Conservation (phyloP, 2,329 filamentous ascomycete species). For the Cryphonectria nitschkei region DNA sequence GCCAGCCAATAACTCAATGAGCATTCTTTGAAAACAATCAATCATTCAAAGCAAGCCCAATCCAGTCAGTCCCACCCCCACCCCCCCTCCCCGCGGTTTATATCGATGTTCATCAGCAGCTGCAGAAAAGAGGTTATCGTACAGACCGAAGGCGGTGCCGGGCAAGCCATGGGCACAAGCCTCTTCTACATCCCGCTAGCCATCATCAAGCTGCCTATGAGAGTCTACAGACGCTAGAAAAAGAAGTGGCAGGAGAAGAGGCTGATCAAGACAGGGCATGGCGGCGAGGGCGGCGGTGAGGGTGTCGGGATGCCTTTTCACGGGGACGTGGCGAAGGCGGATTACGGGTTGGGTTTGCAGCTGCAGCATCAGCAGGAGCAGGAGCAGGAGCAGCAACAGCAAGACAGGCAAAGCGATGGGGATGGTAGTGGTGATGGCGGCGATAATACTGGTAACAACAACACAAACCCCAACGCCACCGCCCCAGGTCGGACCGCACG, state of each 20-base stretch:
- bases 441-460: too few species aligned
- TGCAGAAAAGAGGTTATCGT: background rate
- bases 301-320: background rate
- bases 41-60: background rate
- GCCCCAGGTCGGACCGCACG: too few species aligned
- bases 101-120: background rate
- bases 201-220: background rate
- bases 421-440: too few species aligned
- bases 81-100: background rate
- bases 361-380: too few species aligned
- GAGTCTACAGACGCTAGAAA: background rate
- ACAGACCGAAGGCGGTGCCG: background rate
- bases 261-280: background rate
- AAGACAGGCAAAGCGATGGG: too few species aligned
- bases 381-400: background rate
- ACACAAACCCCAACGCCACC: too few species aligned
- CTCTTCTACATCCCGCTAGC: background rate
- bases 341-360: background rate
- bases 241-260: background rate
- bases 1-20: background rate
- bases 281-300: too few species aligned
- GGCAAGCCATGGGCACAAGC: background rate
- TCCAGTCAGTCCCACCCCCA: too few species aligned
- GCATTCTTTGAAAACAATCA: too few species aligned
- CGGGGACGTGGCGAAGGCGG: background rate